Percentiles rank a stretch among this genome's conserved stretches.
Conservation (phyloP, 2,329 filamentous ascomycete genomes). For the Hypomyces rosellus region DNA sequence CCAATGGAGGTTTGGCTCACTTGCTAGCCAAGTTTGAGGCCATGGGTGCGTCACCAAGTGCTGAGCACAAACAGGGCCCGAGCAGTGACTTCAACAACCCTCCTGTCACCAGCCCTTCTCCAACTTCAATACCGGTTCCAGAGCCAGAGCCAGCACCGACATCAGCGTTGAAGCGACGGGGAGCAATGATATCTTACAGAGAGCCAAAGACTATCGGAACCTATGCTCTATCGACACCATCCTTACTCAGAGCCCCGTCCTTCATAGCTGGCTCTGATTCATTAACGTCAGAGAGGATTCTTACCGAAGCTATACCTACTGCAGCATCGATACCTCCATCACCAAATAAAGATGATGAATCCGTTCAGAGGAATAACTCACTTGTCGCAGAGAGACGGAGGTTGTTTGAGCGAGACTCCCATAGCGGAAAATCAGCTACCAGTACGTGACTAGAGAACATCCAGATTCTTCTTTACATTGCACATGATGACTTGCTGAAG, state of each 20-base stretch:
- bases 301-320: background rate
- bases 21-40: slow-evolving; percentile 31
- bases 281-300: background rate
- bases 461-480: too few species aligned
- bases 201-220: background rate
- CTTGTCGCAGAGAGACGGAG: slow-evolving; percentile 20
- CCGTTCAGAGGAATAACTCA: slow-evolving; percentile 3
- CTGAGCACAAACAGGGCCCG: background rate
- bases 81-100: background rate
- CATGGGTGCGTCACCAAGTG: slow-evolving; percentile 18
- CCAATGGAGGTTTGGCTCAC: slow-evolving; percentile 21
- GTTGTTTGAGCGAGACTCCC: slow-evolving; percentile 15
- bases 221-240: background rate
- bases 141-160: background rate
- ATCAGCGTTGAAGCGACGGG: background rate
- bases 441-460: background rate
- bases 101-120: background rate
- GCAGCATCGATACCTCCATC: background rate
- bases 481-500: too few species aligned
- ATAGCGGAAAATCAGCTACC: background rate
- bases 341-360: background rate
- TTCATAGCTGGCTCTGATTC: background rate
- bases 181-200: background rate
- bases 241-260: background rate
- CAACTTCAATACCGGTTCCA: background rate